Evolutionary conservation across 495 filamentous ascomycete genomes (phyloP).

Genomic region (Cetradonia linearis): DNA sequence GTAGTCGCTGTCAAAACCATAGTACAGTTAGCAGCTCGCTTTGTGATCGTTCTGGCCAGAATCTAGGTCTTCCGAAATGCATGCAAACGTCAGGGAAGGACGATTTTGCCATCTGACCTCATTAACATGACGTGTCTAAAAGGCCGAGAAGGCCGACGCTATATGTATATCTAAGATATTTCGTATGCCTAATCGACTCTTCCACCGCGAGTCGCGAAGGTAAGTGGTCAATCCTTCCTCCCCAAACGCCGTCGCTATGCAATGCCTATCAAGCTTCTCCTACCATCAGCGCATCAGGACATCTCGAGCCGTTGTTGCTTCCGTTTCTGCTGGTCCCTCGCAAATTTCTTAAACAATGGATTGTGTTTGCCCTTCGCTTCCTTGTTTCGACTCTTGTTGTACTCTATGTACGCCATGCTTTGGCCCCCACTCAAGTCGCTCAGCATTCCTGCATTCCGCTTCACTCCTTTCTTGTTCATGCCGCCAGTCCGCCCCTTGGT

Average conservation of each 20-base stretch:
- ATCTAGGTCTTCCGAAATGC: background rate
- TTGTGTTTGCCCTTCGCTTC: conserved; percentile 71
- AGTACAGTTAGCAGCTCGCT: background rate
- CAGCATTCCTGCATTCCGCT: conserved; percentile 73
- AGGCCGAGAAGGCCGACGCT: conserved; percentile 1
- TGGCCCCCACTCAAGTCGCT: conserved; percentile 80
- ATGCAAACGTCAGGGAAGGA: background rate
- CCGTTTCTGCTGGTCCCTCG: conserved; percentile 58
- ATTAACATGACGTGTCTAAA: background rate
- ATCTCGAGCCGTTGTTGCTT: conserved; percentile 40
- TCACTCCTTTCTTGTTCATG: conserved; percentile 47
- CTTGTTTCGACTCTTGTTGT: conserved; percentile 64
- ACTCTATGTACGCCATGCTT: conserved; percentile 95
- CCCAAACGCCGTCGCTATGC: conserved; percentile 5
- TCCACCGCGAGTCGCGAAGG: background rate
- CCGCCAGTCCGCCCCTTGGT: conserved; percentile 27
- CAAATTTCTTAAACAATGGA: conserved; percentile 71
- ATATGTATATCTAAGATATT: background rate
- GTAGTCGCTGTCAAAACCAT: conserved; percentile 1
- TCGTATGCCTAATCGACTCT: background rate
- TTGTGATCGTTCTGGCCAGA: conserved; percentile 4
- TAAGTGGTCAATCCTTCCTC: background rate
- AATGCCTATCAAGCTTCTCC: background rate
- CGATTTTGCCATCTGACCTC: background rate
- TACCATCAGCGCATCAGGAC: background rate